Conservation (phyloP, 345 rosid species). For the Eutrema yunnanense region DNA sequence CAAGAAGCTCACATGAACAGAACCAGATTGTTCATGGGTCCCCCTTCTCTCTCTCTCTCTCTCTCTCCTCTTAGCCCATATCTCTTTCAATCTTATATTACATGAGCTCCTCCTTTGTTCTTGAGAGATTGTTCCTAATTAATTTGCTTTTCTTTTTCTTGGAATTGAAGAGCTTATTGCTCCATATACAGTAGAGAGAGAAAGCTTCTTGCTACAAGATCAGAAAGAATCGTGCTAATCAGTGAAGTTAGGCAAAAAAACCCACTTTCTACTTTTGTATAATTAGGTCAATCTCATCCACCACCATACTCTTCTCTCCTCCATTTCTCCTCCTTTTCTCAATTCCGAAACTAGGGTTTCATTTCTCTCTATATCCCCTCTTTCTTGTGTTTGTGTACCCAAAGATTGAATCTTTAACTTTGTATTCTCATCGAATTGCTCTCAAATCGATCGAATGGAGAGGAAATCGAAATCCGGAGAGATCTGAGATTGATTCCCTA, state of each 20-base stretch:
- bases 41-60: neutral
- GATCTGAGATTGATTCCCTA: neutral
- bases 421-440: neutral
- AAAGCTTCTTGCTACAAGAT: neutral
- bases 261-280: slow-evolving; percentile 22
- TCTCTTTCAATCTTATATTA: slow-evolving; percentile 25
- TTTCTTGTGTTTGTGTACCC: neutral
- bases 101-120: neutral
- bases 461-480: neutral
- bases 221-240: slow-evolving; percentile 16
- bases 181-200: slow-evolving; percentile 18
- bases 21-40: slow-evolving; percentile 36
- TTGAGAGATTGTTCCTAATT: slow-evolving; percentile 13
- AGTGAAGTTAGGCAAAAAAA: slow-evolving; percentile 28
- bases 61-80: slow-evolving; percentile 10
- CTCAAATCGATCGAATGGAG: neutral
- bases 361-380: neutral
- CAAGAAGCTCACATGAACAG: slow-evolving; percentile 38
- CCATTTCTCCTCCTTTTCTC: slow-evolving; percentile 1
- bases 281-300: slow-evolving; percentile 39
- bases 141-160: neutral
- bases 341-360: slow-evolving; percentile 25
- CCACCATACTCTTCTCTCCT: slow-evolving; percentile 21
- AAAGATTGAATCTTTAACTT: neutral
- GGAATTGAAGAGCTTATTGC: slow-evolving; percentile 12